Evolutionary conservation across 1,284 basidiomycete species (phyloP).

Genomic region (Fomitopsis palustris): DNA sequence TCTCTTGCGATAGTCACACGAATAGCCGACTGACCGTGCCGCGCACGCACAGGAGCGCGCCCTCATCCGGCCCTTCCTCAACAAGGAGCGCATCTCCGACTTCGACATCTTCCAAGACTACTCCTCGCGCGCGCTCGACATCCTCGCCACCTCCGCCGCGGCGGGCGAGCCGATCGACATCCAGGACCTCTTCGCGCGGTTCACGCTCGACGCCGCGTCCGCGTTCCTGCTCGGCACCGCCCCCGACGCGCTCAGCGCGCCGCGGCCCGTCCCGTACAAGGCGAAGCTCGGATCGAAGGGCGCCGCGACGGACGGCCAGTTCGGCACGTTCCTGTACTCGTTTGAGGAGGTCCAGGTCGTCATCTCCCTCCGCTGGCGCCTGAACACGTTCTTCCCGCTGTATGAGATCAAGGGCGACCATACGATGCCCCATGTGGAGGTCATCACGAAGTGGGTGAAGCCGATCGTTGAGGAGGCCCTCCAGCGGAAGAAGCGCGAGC

Average conservation of each 20-base stretch:
- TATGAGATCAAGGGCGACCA: slow-evolving; percentile 31
- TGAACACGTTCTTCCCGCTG: slow-evolving; percentile 31
- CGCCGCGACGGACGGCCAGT: slow-evolving; percentile 3
- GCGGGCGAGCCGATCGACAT: slow-evolving; percentile 11
- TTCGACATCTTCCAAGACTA: slow-evolving; percentile 7
- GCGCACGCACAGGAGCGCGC: slow-evolving; percentile 2
- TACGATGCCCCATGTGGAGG: slow-evolving; percentile 26
- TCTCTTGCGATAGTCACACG: not conserved
- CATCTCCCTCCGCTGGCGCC: slow-evolving; percentile 27
- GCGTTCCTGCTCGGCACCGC: slow-evolving; percentile 35
- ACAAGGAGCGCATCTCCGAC: slow-evolving; percentile 8
- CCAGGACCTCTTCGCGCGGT: slow-evolving; percentile 29
- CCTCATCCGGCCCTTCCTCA: slow-evolving; percentile 11
- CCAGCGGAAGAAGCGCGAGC: slow-evolving; percentile 18
- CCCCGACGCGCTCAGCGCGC: slow-evolving; percentile 26
- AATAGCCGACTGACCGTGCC: not conserved
- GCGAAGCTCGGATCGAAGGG: slow-evolving; percentile 11
- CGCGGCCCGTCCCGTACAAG: slow-evolving; percentile 25
- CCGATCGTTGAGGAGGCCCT: slow-evolving; percentile 39
- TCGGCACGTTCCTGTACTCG: slow-evolving; percentile 34
- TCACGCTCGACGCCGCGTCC: slow-evolving; percentile 35
- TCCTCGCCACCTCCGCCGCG: not conserved
- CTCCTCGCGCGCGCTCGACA: slow-evolving; percentile 1
- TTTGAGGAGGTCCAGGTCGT: slow-evolving; percentile 35
- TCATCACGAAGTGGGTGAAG: slow-evolving; percentile 33